Conservation (phyloP, 2,329 filamentous ascomycete species). For the Fusarium anthophilum region DNA sequence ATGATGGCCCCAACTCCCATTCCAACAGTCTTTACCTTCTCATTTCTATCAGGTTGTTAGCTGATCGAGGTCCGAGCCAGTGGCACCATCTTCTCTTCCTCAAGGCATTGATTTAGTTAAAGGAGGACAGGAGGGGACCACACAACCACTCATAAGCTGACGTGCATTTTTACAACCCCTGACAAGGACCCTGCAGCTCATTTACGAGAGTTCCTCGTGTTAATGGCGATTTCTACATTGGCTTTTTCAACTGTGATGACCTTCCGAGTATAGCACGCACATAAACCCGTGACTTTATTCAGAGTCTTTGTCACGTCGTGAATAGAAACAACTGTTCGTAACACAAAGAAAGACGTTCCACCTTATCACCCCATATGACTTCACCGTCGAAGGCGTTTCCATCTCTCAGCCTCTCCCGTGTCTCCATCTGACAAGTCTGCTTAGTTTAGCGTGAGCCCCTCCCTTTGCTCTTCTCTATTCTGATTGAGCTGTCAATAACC, state of each 20-base stretch:
- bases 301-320: neutral
- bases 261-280: neutral
- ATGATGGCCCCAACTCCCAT: neutral
- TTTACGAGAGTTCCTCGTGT: constrained; percentile 32
- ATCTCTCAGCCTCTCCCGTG: constrained; percentile 25
- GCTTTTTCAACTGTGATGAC: constrained; percentile 1
- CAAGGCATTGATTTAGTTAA: neutral
- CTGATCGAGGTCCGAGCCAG: constrained; percentile 6
- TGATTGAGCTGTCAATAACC: constrained; percentile 14
- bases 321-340: neutral
- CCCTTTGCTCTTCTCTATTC: neutral
- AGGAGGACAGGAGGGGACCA: constrained; percentile 16
- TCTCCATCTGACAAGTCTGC: constrained; percentile 26
- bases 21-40: neutral
- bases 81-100: constrained; percentile 14
- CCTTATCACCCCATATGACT: constrained; percentile 21
- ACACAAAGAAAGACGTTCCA: constrained; percentile 17
- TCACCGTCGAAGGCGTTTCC: constrained; percentile 15
- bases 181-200: constrained; percentile 22
- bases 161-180: constrained; percentile 21
- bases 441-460: constrained; percentile 3
- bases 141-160: constrained; percentile 24
- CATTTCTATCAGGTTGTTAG: constrained; percentile 4
- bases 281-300: neutral
- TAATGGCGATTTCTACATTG: constrained; percentile 9